phyloP scores from a whole-genome alignment of 345 rosid genomes.

The Citropsis articulata region DNA sequence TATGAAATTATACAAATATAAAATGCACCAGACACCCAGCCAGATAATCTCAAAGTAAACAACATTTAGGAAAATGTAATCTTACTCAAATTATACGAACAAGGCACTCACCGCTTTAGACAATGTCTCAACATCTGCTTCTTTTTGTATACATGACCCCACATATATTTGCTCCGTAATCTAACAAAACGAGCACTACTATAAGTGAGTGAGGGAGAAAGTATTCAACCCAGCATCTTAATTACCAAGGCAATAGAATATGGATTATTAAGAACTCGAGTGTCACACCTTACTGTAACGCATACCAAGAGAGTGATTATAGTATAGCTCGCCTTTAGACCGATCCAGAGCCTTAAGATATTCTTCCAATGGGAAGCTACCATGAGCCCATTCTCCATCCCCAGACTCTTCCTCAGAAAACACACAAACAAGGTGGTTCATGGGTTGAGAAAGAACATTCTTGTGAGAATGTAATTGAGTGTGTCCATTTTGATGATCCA shows the following conservation, averaged over 20 bases:
- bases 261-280: conserved; percentile 3
- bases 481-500: conserved; percentile 40
- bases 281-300: conserved; percentile 76
- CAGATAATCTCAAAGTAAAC: neutral
- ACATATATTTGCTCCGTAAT: conserved; percentile 86
- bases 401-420: conserved; percentile 72
- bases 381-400: conserved; percentile 91
- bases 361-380: conserved; percentile 85
- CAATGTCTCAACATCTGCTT: conserved; percentile 68
- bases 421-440: conserved; percentile 56
- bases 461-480: conserved; percentile 30
- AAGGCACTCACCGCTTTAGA: conserved; percentile 53
- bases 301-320: conserved; percentile 87
- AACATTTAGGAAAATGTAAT: neutral
- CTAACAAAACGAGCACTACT: conserved; percentile 34
- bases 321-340: conserved; percentile 82
- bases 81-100: neutral
- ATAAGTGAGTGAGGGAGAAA: neutral
- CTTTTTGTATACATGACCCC: conserved; percentile 87
- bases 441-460: conserved; percentile 39
- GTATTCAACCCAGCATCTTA: neutral
- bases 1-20: conserved; percentile 1
- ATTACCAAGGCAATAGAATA: neutral
- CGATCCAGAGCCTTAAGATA: conserved; percentile 83
- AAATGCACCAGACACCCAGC: neutral